Base-by-base conservation (phyloP, 1,284 basidiomycete species). In the Neolentinus lepideus region DNA sequence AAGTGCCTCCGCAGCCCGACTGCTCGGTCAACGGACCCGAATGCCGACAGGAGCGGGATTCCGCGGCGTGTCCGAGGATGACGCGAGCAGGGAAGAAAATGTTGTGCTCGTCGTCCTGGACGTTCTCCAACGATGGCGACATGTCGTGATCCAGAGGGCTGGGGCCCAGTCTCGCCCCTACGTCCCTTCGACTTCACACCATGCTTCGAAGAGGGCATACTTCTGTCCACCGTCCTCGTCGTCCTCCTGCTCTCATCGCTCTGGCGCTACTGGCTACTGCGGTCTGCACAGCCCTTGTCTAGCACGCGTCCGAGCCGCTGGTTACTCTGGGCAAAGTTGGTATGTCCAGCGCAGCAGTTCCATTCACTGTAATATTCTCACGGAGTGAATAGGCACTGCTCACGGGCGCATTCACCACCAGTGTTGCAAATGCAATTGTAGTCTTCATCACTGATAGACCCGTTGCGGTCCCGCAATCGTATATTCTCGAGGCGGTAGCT, bases 161-260 rank as follows among this genome's bases (percentile, higher is more conserved):
- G 88, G 83, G 72, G 71, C 1, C 74, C 79, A 14, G 70, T 84
- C 45, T 93, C 90, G 8, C 67, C 63, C 6, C 60, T 71, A 0
- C 80, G 90, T 56, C 74, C 81, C 25, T 90, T 94, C 64, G 94
- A 97, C 70, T 66, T 90, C 12, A 90, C 92, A 0, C 80, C 83
- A 6, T 98, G 94, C 69, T 92, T 91, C 63, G 89, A 95, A 65
- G 85, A 90, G 60, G 84, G 81, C 29, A 65, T 85, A n/a, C 48
- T 92, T 0, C 66, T 88, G 1, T 74, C 85, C 0, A 63, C 75
- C 0, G 66, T 87, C 1, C 71, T 87, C 31, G 67, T 75, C 1
- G 35, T 77, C 19, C 68, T 90, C 56, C 58, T 84, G 51, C 24
- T 84, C 53, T 61, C 73, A 9, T 73, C 73, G 4, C 58, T 75